These are phyloP conservation scores for Melanogaster broomeanus DNA, from an alignment of 768 basidiomycete genomes.

Conservation along the genomic window DNA sequence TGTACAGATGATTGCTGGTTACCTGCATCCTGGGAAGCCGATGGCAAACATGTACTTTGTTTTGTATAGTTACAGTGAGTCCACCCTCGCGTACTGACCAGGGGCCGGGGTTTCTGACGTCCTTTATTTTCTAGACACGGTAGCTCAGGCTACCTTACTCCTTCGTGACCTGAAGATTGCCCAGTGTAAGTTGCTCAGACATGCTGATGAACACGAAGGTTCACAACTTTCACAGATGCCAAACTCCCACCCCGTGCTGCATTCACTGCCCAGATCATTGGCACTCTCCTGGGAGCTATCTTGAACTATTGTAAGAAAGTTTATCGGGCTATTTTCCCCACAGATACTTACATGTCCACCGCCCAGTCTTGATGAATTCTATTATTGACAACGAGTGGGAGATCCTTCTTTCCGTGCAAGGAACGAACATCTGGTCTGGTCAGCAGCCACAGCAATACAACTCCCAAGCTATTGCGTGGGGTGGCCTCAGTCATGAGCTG, in stretches of 20 bases:
- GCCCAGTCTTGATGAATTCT: slow-evolving; percentile 59
- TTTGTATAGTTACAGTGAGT: slow-evolving; percentile 49
- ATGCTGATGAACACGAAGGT: slow-evolving; percentile 35
- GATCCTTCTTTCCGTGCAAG: slow-evolving; percentile 54
- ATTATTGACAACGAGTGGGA: slow-evolving; percentile 53
- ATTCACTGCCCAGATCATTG: slow-evolving; percentile 58
- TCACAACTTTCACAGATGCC: slow-evolving; percentile 27
- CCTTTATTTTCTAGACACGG: slow-evolving; percentile 45
- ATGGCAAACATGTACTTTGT: slow-evolving; percentile 47
- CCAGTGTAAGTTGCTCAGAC: slow-evolving; percentile 16
- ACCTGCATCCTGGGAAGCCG: slow-evolving; percentile 37
- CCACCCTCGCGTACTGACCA: neutral
- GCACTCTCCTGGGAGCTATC: slow-evolving; percentile 54
- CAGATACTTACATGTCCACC: slow-evolving; percentile 18
- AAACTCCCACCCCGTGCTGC: slow-evolving; percentile 68
- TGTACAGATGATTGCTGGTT: slow-evolving; percentile 39
- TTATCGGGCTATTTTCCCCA: neutral
- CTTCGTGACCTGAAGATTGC: slow-evolving; percentile 57
- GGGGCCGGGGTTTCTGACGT: slow-evolving; percentile 42
- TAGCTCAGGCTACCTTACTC: slow-evolving; percentile 50
- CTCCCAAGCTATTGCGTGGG: slow-evolving; percentile 40
- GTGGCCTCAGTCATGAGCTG: slow-evolving; percentile 37
- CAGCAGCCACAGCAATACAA: slow-evolving; percentile 32
- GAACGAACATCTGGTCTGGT: slow-evolving; percentile 43
- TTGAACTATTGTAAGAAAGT: slow-evolving; percentile 43